These are phyloP conservation scores for Haberlea rhodopensis DNA, from an alignment of 257 asterid species.

Conservation along the genomic window DNA sequence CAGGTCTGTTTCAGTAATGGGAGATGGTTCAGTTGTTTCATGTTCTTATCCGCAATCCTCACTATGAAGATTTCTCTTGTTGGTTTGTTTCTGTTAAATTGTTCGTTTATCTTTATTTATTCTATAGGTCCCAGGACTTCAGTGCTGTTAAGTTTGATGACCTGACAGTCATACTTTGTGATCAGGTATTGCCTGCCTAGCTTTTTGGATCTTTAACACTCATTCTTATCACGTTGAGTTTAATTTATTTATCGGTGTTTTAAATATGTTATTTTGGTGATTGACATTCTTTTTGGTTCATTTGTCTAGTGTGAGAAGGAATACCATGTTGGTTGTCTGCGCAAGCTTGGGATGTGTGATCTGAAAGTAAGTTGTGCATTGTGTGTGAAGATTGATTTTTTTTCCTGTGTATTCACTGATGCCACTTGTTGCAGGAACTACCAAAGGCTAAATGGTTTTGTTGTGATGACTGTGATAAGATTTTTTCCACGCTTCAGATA, in stretches of 20 bases:
- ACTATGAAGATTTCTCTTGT: conserved; percentile 7
- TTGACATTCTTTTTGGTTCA: conserved; percentile 15
- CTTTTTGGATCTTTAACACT: conserved; percentile 2
- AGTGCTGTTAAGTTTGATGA: conserved; percentile 92
- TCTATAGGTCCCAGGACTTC: conserved; percentile 79
- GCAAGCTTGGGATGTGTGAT: conserved; percentile 73
- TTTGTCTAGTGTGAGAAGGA: conserved; percentile 90
- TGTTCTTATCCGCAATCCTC: conserved; percentile 1
- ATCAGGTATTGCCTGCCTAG: conserved; percentile 55
- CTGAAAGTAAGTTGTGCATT: conserved; percentile 58
- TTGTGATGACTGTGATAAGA: conserved; percentile 70
- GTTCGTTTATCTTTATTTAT: conserved; percentile 23
- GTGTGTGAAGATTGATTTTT: not conserved
- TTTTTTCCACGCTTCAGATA: conserved; percentile 60
- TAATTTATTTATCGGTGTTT: conserved; percentile 15
- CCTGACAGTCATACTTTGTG: conserved; percentile 87
- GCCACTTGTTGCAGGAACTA: conserved; percentile 64
- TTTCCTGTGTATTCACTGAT: conserved; percentile 23
- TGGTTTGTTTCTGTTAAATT: conserved; percentile 3
- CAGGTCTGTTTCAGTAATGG: conserved; percentile 58
- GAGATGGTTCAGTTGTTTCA: conserved; percentile 6
- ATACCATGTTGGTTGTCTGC: conserved; percentile 97
- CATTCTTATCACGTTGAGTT: not conserved
- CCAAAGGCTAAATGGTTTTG: conserved; percentile 98
- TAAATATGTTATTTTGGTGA: not conserved